A percentile compares a stretch with the other conserved stretches of the same genome.
Evolutionary conservation across 2,329 filamentous ascomycete species (phyloP).

Genomic region (Didymella arachidicola): DNA sequence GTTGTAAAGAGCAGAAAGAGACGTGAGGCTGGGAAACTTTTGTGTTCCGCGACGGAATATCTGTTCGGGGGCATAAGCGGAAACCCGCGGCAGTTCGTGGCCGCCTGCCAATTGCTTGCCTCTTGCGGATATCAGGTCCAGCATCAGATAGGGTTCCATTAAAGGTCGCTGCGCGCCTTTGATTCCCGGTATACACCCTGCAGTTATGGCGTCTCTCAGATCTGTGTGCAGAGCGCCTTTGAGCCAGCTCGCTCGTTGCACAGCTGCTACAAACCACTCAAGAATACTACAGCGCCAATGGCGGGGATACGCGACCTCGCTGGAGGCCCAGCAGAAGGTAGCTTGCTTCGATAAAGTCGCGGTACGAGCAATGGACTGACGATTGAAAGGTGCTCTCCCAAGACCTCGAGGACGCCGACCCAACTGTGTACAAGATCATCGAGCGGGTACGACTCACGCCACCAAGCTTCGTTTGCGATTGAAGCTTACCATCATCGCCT

Average conservation of each 20-base stretch:
- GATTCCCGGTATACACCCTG: constrained; percentile 17
- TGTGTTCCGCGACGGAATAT: constrained; percentile 3
- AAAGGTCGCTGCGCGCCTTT: constrained; percentile 29
- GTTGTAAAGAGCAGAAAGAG: constrained; percentile 67
- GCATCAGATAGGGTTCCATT: constrained; percentile 29
- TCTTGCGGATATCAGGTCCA: constrained; percentile 35
- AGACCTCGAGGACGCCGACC: constrained; percentile 83
- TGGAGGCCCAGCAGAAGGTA: constrained; percentile 60
- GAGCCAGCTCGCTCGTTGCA: constrained; percentile 43
- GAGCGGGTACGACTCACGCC: constrained; percentile 71
- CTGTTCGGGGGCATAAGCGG: neutral
- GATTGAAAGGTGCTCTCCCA: constrained; percentile 75
- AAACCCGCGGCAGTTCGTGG: constrained; percentile 19
- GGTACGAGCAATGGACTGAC: constrained; percentile 20
- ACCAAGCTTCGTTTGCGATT: constrained; percentile 4
- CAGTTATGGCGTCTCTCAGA: constrained; percentile 54
- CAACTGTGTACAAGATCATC: constrained; percentile 85
- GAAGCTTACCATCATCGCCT: constrained; percentile 27
- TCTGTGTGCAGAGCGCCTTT: constrained; percentile 51
- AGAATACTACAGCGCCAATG: constrained; percentile 45
- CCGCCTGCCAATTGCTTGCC: constrained; percentile 28
- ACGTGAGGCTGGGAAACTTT: constrained; percentile 26
- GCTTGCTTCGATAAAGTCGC: neutral
- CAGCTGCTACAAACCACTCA: constrained; percentile 43
- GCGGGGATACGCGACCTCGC: constrained; percentile 53